Conservation (phyloP, 345 rosid genomes). For the Camelina hispida region DNA sequence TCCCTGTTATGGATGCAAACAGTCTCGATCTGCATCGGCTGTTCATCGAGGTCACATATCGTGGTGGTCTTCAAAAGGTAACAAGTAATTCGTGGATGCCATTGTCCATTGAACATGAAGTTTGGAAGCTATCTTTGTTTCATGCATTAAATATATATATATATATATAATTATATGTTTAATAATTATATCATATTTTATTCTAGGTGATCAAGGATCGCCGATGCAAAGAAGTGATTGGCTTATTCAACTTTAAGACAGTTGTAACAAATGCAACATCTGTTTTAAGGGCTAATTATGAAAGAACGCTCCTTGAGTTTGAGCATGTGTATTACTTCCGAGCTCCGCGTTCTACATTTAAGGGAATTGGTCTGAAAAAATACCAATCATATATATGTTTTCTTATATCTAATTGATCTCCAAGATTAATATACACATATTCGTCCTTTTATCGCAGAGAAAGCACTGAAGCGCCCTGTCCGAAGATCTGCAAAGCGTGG, state of each 20-base stretch:
- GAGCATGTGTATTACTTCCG: slow-evolving; percentile 69
- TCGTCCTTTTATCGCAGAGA: too few species aligned
- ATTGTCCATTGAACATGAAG: too few species aligned
- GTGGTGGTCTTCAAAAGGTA: slow-evolving; percentile 75
- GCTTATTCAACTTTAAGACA: slow-evolving; percentile 62
- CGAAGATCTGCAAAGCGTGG: too few species aligned
- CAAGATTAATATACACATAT: too few species aligned
- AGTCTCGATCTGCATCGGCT: slow-evolving; percentile 81
- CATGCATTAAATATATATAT: too few species aligned
- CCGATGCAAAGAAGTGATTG: slow-evolving; percentile 76
- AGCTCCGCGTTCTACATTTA: slow-evolving; percentile 45
- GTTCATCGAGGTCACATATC: slow-evolving; percentile 82
- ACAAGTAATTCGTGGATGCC: neutral
- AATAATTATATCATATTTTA: neutral
- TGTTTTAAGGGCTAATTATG: slow-evolving; percentile 66
- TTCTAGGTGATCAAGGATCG: slow-evolving; percentile 69
- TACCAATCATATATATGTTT: neutral
- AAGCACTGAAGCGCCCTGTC: too few species aligned
- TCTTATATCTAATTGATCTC: neutral
- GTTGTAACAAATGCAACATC: slow-evolving; percentile 77
- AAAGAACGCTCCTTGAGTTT: slow-evolving; percentile 65
- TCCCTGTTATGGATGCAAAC: slow-evolving; percentile 85
- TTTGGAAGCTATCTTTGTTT: neutral
- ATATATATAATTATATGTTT: neutral
- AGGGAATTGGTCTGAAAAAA: slow-evolving; percentile 10